Base-by-base conservation (phyloP, 164 flowering plant species). In the Vitis cinerea region DNA sequence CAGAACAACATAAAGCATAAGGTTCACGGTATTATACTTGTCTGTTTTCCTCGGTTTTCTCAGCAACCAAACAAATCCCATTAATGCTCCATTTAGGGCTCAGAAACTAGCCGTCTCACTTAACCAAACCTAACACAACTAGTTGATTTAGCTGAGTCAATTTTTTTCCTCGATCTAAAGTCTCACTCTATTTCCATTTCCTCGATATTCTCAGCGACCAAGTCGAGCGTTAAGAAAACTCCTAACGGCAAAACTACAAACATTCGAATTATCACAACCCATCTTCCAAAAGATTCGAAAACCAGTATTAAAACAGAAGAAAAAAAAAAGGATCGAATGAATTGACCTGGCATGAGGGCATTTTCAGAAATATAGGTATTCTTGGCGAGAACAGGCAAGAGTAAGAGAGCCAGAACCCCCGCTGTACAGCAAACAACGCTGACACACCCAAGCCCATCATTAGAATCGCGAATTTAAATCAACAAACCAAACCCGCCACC, bases 331-430 rank as follows among this genome's bases (percentile, higher is more conserved):
- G 62, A 23, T 23, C 10, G 55, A 17, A 58, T 59, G 16, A 2
- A 69, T 71, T 8, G 29, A 91, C 99, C 99, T 56, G 99, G 99
- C 91, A 95, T 88, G 15, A 95, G 93, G 27, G 99, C 98, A 76
- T 95, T 95, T 68, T 95, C 99, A 3, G 99, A 95, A 50, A 95
- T 77, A 78, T 95, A 91, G 30, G 98, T 95, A 81, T 84, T 93
- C 79, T 90, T 95, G 65, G 98, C 98, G 17, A 95, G 84, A 67
- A 90, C 65, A 8, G 99, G 99, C 15, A 95, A 80, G 4, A 90
- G 78, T 4, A 93, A 66, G 48, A 95, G 90, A 69, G 92, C 86
- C 30, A 95, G 0, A 73, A 90, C 65, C 19, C 97, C 98, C 37
- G 92, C 88, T 23, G 67, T 62, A 72, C 81, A 90, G 81, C 93